Evolutionary conservation across 2,329 filamentous ascomycete genomes (phyloP).

Genomic region (Canariomyces notabilis): DNA sequence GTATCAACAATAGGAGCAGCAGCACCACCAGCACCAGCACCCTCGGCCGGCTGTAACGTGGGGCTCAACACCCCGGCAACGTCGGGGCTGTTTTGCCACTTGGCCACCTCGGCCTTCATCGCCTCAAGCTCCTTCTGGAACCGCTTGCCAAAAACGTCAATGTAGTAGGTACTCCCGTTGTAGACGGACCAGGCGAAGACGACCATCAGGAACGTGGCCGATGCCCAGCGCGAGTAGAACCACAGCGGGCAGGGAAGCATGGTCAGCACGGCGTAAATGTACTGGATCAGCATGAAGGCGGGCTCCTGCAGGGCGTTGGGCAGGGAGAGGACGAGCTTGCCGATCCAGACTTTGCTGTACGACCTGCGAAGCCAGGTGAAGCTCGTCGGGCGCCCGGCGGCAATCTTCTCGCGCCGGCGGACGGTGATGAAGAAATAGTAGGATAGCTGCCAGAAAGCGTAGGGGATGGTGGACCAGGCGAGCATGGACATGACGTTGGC

Average conservation of each 20-base stretch:
- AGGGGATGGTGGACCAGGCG: slow-evolving; percentile 88
- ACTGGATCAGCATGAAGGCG: slow-evolving; percentile 95
- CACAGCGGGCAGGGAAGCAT: slow-evolving; percentile 93
- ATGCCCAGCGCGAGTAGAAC: slow-evolving; percentile 85
- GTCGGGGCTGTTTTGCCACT: slow-evolving; percentile 69
- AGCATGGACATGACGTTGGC: slow-evolving; percentile 77
- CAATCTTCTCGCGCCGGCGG: slow-evolving; percentile 90
- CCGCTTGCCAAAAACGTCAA: slow-evolving; percentile 92
- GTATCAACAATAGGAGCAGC: slow-evolving; percentile 15
- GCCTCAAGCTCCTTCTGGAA: slow-evolving; percentile 95
- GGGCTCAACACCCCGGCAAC: slow-evolving; percentile 29
- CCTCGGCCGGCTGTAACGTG: background rate
- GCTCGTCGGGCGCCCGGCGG: slow-evolving; percentile 87
- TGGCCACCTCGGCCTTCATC: slow-evolving; percentile 80
- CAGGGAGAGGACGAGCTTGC: slow-evolving; percentile 74
- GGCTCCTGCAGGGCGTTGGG: slow-evolving; percentile 74
- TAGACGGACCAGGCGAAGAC: slow-evolving; percentile 96
- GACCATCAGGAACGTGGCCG: slow-evolving; percentile 66
- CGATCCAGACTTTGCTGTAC: slow-evolving; percentile 85
- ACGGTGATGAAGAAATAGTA: slow-evolving; percentile 97
- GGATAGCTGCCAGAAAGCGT: slow-evolving; percentile 82
- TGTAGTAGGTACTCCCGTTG: slow-evolving; percentile 96
- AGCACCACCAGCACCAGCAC: background rate
- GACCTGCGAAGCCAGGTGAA: slow-evolving; percentile 95
- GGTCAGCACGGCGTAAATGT: slow-evolving; percentile 80